phyloP scores from a whole-genome alignment of 2,329 filamentous ascomycete genomes.

The Camillea tinctor region DNA sequence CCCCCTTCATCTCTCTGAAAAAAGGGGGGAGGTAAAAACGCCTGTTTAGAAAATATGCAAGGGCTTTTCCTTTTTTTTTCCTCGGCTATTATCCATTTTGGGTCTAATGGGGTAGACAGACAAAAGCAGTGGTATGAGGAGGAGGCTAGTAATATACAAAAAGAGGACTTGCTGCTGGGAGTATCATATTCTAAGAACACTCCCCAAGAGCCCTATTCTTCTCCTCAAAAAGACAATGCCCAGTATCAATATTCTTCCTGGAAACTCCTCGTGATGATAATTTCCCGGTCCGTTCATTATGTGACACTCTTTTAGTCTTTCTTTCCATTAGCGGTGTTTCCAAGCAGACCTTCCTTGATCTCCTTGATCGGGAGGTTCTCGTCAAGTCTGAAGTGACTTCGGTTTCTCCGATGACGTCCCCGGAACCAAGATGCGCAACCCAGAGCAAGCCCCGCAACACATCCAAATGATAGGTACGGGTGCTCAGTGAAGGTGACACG shows the following conservation, averaged over 20 bases:
- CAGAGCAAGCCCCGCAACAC: constrained; percentile 56
- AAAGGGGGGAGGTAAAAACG: no score
- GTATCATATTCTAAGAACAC: background rate
- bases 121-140: background rate
- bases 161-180: background rate
- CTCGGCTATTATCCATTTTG: no score
- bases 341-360: constrained; percentile 65
- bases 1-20: no score
- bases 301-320: constrained; percentile 42
- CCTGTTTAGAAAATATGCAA: no score
- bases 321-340: constrained; percentile 50
- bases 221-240: constrained; percentile 2
- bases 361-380: constrained; percentile 51
- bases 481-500: constrained; percentile 58
- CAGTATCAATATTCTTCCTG: background rate
- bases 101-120: background rate
- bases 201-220: background rate
- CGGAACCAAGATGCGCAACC: constrained; percentile 53
- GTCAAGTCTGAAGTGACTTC: constrained; percentile 62
- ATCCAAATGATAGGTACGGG: constrained; percentile 56
- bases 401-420: constrained; percentile 52
- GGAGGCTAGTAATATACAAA: background rate
- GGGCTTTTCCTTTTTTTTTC: no score
- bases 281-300: background rate
- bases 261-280: background rate